These are phyloP conservation scores for Pholiota molesta DNA, from an alignment of 768 basidiomycete species.

Conservation along the genomic window DNA sequence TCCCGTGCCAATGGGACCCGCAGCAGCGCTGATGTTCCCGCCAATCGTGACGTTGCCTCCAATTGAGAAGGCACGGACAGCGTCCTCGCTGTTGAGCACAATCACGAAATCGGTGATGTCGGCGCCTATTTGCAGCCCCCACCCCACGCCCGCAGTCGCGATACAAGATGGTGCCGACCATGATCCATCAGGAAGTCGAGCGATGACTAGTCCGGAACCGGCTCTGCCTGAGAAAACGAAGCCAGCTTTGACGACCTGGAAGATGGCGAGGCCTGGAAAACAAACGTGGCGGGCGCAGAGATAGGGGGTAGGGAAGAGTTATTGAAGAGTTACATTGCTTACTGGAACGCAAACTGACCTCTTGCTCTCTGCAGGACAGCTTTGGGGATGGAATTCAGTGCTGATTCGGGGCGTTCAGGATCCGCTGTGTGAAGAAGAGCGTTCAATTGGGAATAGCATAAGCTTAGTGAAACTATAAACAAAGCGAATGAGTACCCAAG, in stretches of 20 bases:
- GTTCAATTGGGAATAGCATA: slow-evolving; percentile 9
- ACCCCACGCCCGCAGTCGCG: slow-evolving; percentile 92
- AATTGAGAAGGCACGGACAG: slow-evolving; percentile 91
- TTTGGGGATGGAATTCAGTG: slow-evolving; percentile 93
- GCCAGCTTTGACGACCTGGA: slow-evolving; percentile 92
- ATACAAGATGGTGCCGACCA: slow-evolving; percentile 98
- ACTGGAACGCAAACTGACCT: slow-evolving; percentile 47
- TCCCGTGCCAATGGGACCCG: slow-evolving; percentile 94
- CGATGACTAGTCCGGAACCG: slow-evolving; percentile 91
- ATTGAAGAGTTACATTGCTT: neutral
- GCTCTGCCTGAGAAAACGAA: slow-evolving; percentile 96
- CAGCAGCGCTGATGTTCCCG: slow-evolving; percentile 81
- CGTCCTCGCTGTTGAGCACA: slow-evolving; percentile 95
- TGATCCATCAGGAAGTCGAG: slow-evolving; percentile 90
- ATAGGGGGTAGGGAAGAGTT: neutral
- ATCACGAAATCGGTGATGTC: slow-evolving; percentile 96
- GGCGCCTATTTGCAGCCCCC: slow-evolving; percentile 95
- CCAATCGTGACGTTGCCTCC: slow-evolving; percentile 98
- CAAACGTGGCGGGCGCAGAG: neutral
- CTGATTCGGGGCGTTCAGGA: slow-evolving; percentile 84
- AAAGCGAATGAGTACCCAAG: slow-evolving; percentile 58
- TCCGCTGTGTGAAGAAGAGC: slow-evolving; percentile 63
- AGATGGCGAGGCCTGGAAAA: slow-evolving; percentile 82
- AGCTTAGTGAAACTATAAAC: neutral
- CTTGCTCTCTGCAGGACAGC: slow-evolving; percentile 87